Percentiles rank a stretch among this genome's conserved stretches.
phyloP scores from a whole-genome alignment of 2,329 filamentous ascomycete species.

The Penicillium sp. region DNA sequence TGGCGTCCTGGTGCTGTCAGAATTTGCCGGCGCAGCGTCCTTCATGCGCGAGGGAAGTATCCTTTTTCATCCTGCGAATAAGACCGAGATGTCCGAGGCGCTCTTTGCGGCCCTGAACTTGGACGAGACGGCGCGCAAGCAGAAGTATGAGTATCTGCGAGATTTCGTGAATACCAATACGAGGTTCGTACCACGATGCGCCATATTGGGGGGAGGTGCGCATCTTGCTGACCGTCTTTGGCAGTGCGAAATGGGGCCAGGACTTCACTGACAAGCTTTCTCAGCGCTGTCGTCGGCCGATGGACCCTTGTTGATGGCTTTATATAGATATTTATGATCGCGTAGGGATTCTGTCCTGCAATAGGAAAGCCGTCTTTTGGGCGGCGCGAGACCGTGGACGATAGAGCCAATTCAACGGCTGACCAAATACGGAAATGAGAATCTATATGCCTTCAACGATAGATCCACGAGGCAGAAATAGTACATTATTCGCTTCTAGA shows the following conservation, averaged over 20 bases:
- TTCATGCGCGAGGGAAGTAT: slow-evolving; percentile 76
- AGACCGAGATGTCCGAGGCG: slow-evolving; percentile 81
- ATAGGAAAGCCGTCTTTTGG: too few relatives aligned
- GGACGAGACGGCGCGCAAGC: slow-evolving; percentile 72
- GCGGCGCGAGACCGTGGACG: too few relatives aligned
- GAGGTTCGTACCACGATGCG: slow-evolving; percentile 47
- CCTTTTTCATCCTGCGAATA: slow-evolving; percentile 95
- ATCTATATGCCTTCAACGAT: too few relatives aligned
- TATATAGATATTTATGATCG: background rate
- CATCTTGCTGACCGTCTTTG: background rate
- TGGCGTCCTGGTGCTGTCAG: slow-evolving; percentile 88
- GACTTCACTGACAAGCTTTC: slow-evolving; percentile 29
- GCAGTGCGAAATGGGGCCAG: slow-evolving; percentile 36
- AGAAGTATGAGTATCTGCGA: slow-evolving; percentile 79
- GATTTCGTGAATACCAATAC: slow-evolving; percentile 93
- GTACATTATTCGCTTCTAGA: too few relatives aligned
- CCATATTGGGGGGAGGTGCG: background rate
- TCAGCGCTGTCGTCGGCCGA: slow-evolving; percentile 9
- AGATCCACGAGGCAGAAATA: too few relatives aligned
- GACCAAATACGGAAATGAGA: too few relatives aligned
- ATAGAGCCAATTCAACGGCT: too few relatives aligned
- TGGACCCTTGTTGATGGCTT: slow-evolving; percentile 9
- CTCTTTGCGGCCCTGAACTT: slow-evolving; percentile 86
- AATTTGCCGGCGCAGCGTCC: slow-evolving; percentile 92
- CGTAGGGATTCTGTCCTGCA: too few relatives aligned